Evolutionary conservation across 306 rosid species (phyloP), one percentile per base, ranked within the genome.

Genomic region (Delonix regia): DNA sequence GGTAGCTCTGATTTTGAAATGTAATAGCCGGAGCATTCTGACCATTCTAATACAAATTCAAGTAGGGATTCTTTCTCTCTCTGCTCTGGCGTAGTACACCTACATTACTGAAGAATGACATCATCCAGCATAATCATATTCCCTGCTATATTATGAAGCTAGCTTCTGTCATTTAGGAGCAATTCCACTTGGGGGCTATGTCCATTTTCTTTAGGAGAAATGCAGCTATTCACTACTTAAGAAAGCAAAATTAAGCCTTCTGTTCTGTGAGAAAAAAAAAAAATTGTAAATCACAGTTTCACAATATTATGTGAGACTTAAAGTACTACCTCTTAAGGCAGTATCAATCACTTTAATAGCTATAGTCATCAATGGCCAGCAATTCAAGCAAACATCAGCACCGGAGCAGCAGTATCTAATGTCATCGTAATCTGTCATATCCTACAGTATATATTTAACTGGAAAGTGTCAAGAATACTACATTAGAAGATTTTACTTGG

Each of bases 351-450:
- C 97, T 90, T 95, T 93, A 86, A 93, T 86, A 66, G 94, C 93
- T 82, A 88, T 80, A 27, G 98, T 95, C 99, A 95, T 95, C 65
- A 95, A 84, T 2, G 97, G 98, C 99, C 99, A 95, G 85, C 99
- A 95, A 55, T 88, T 78, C 88, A 93, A 82, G 86, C 98, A 95
- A 77, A 93, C 92, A 48, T 93, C 98, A 82, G 99, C 99, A 71
- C 99, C 98, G 3, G 96, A 83, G 83, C 99, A 95, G 87, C 99
- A 95, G 88, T 89, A 95, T 73, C 98, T 90, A 51, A 88, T 90
- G 82, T 95, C 98, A 86, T 95, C 97, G 18, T 95, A 95, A 80
- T 93, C 98, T 33, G 96, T 66, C 77, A 95, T 91, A 87, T 95
- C 99, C 98, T 93, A 88, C 71, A 24, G 7, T 75, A 70, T 18